Conservation (phyloP, 805 yeast genomes). For the Saccharomycopsis microspora region DNA sequence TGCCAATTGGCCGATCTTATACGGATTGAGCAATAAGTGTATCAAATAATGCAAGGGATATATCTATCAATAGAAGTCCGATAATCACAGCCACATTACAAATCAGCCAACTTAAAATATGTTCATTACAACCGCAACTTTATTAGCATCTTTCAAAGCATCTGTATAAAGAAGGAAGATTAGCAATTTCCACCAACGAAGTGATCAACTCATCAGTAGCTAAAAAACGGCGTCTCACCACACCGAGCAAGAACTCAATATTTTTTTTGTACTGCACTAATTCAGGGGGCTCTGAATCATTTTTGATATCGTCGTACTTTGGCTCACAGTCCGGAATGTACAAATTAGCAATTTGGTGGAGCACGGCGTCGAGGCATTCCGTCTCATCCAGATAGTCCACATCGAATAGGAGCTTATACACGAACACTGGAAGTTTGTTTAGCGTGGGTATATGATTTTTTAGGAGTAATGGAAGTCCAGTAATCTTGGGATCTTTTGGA, state of each 20-base stretch:
- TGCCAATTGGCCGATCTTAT: too few relatives aligned
- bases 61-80: too few relatives aligned
- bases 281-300: conserved; percentile 20
- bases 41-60: too few relatives aligned
- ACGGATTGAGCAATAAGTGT: too few relatives aligned
- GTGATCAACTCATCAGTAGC: conserved; percentile 43
- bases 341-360: conserved; percentile 58
- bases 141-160: conserved; percentile 81
- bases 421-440: conserved; percentile 52
- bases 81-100: too few relatives aligned
- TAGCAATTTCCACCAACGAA: conserved; percentile 76
- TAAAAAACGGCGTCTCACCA: conserved; percentile 46
- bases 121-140: too few relatives aligned
- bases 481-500: conserved; percentile 20
- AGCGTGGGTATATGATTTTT: conserved; percentile 52
- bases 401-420: conserved; percentile 46
- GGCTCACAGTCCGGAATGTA: conserved; percentile 47
- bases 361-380: conserved; percentile 52
- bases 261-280: conserved; percentile 23
- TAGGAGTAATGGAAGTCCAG: conserved; percentile 52
- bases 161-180: conserved; percentile 77
- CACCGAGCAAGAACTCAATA: conserved; percentile 58
- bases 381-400: conserved; percentile 61
- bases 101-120: too few relatives aligned
- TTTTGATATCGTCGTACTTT: conserved; percentile 18